phyloP scores from a whole-genome alignment of 495 filamentous ascomycete genomes.

The Achaetomiella virescens region DNA sequence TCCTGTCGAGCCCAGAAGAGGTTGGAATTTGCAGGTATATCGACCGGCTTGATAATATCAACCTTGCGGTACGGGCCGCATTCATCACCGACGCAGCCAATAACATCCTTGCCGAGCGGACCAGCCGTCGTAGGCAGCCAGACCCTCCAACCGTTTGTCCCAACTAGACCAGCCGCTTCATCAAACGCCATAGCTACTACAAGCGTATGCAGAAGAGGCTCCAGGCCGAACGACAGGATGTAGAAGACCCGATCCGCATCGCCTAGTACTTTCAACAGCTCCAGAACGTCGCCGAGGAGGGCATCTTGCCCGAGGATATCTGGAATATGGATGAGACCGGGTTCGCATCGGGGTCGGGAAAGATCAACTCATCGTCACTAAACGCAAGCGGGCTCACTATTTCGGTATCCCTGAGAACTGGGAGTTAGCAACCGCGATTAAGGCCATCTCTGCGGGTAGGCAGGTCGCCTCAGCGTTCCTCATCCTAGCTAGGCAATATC shows the following conservation, averaged over 20 bases:
- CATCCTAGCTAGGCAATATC: not conserved
- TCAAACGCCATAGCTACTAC: no score
- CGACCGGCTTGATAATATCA: no score
- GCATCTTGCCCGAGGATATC: not conserved
- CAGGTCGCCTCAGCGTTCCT: not conserved
- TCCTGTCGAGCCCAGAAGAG: no score
- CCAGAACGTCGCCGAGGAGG: not conserved
- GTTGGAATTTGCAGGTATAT: no score
- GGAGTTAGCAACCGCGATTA: not conserved
- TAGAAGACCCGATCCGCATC: not conserved
- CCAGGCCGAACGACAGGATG: no score
- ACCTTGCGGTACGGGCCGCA: no score
- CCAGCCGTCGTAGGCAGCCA: no score
- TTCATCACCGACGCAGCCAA: no score
- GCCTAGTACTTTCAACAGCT: not conserved
- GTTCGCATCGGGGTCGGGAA: not conserved
- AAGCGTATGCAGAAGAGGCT: no score
- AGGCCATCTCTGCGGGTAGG: not conserved
- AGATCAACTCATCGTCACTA: not conserved
- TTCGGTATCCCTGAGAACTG: not conserved
- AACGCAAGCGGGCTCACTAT: not conserved
- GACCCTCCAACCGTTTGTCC: no score
- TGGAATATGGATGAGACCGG: slow-evolving; percentile 1
- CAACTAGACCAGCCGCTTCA: no score
- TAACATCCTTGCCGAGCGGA: no score